These are phyloP conservation scores for Trichoderma koningiopsis DNA, from an alignment of 2,329 filamentous ascomycete species.

Conservation along the genomic window DNA sequence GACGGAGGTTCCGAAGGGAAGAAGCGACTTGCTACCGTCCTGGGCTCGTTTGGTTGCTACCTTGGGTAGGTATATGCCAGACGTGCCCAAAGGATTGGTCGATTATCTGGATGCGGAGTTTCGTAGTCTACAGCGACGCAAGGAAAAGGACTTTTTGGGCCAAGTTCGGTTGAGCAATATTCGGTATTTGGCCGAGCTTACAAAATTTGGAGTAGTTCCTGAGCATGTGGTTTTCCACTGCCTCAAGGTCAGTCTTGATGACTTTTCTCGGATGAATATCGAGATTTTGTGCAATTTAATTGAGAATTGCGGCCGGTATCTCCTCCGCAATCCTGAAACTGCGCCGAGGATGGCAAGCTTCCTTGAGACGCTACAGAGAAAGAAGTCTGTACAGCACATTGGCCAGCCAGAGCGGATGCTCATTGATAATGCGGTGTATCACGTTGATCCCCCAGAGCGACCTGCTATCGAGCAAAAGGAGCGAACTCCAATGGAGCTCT, in stretches of 20 bases:
- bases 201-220: slow-evolving; percentile 96
- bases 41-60: slow-evolving; percentile 95
- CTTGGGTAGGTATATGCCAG: slow-evolving; percentile 88
- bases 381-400: slow-evolving; percentile 93
- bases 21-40: slow-evolving; percentile 84
- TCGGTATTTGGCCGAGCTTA: slow-evolving; percentile 95
- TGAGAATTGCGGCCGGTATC: slow-evolving; percentile 93
- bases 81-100: slow-evolving; percentile 89
- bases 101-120: slow-evolving; percentile 96
- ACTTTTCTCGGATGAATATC: slow-evolving; percentile 98
- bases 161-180: slow-evolving; percentile 93
- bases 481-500: slow-evolving; percentile 87
- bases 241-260: slow-evolving; percentile 93
- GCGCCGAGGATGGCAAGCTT: slow-evolving; percentile 92
- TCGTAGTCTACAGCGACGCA: slow-evolving; percentile 90
- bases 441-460: slow-evolving; percentile 91
- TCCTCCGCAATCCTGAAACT: slow-evolving; percentile 90
- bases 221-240: slow-evolving; percentile 99
- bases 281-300: slow-evolving; percentile 96
- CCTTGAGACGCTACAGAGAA: slow-evolving; percentile 89
- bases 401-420: slow-evolving; percentile 97
- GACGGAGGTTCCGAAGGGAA: slow-evolving; percentile 91
- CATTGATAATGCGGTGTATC: slow-evolving; percentile 97
- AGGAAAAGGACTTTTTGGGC: slow-evolving; percentile 95
- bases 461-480: slow-evolving; percentile 97